phyloP scores from a whole-genome alignment of 1,284 basidiomycete species.

The Erythrobasidium hasegawianum region DNA sequence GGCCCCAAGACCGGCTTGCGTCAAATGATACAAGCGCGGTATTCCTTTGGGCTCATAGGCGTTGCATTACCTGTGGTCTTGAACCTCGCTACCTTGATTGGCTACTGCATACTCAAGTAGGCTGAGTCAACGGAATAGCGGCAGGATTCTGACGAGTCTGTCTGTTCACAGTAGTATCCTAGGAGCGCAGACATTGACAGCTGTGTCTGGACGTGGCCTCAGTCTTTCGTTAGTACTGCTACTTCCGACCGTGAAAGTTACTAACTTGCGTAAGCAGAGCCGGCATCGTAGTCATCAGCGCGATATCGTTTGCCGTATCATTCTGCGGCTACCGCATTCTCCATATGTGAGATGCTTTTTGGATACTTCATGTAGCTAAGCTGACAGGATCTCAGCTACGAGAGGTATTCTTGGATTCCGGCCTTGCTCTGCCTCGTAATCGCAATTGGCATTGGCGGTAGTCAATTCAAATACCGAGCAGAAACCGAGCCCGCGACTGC shows the following conservation, averaged over 20 bases:
- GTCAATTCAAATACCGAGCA: slow-evolving; percentile 43
- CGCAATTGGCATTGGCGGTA: slow-evolving; percentile 47
- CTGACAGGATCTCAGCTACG: slow-evolving; percentile 26
- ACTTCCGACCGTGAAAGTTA: no score
- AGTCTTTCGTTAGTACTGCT: slow-evolving; percentile 17
- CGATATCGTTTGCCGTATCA: slow-evolving; percentile 71
- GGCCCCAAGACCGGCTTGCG: slow-evolving; percentile 79
- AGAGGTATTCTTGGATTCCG: slow-evolving; percentile 48
- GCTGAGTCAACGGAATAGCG: background rate
- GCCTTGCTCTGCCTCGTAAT: slow-evolving; percentile 48
- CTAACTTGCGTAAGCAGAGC: no score
- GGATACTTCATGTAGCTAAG: background rate
- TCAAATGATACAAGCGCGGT: slow-evolving; percentile 78
- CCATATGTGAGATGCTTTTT: slow-evolving; percentile 37
- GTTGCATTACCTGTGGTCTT: slow-evolving; percentile 63
- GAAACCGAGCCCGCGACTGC: slow-evolving; percentile 44
- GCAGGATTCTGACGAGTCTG: background rate
- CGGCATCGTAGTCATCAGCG: slow-evolving; percentile 79
- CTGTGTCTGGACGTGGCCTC: slow-evolving; percentile 57
- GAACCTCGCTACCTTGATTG: slow-evolving; percentile 62
- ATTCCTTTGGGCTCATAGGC: slow-evolving; percentile 63
- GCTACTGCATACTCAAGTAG: slow-evolving; percentile 69
- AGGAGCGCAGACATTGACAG: slow-evolving; percentile 71
- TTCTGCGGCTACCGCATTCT: slow-evolving; percentile 75
- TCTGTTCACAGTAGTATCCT: slow-evolving; percentile 54